Conservation (phyloP, 345 rosid genomes). For the Hypericum androsaemum region DNA sequence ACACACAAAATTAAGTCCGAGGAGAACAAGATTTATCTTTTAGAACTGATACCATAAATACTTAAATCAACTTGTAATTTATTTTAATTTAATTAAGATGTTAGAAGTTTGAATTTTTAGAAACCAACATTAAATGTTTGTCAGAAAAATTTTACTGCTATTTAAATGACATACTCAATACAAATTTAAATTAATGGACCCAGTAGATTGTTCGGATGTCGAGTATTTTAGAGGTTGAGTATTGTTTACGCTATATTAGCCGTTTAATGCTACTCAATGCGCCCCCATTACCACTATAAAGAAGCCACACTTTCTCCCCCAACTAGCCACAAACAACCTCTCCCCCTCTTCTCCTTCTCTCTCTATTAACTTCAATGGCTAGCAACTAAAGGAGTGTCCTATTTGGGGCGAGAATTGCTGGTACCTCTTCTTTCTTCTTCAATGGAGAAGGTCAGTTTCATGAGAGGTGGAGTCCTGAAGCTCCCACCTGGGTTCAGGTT, state of each 20-base stretch:
- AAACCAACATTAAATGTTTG: too few species aligned
- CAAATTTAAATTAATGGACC: too few species aligned
- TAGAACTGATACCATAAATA: not conserved
- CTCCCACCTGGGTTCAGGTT: constrained; percentile 6
- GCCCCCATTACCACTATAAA: not conserved
- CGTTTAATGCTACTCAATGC: constrained; percentile 22
- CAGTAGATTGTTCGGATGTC: too few species aligned
- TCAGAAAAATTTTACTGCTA: too few species aligned
- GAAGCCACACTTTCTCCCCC: too few species aligned
- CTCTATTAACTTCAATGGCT: constrained; percentile 20
- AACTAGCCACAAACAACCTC: not conserved
- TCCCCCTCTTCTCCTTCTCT: not conserved
- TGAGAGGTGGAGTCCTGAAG: not conserved
- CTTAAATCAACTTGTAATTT: too few species aligned
- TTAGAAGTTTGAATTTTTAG: too few species aligned
- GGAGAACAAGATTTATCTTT: constrained; percentile 7
- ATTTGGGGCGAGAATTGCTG: not conserved
- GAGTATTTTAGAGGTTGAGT: constrained; percentile 65
- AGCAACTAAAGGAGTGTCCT: not conserved
- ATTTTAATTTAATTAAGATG: too few species aligned
- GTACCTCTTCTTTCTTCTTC: not conserved
- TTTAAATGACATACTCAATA: too few species aligned
- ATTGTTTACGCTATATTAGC: constrained; percentile 55
- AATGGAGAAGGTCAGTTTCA: constrained; percentile 2
- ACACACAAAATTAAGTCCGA: not conserved